phyloP scores from a whole-genome alignment of 2,329 filamentous ascomycete species.

The Cadophora malorum region DNA sequence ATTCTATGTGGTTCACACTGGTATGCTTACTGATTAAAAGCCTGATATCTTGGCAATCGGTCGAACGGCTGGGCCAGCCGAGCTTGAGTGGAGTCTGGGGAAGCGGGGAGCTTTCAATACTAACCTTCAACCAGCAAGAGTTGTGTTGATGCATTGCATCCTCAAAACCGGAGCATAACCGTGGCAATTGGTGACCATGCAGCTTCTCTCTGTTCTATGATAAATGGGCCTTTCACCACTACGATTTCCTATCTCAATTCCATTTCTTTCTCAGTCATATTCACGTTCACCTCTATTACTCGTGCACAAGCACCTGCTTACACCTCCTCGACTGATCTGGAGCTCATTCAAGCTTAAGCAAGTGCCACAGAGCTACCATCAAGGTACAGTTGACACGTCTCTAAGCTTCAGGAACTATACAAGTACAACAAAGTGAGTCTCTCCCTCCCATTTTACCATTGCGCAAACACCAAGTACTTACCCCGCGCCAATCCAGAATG shows the following conservation, averaged over 20 bases:
- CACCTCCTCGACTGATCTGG: not conserved
- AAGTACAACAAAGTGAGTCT: constrained; percentile 7
- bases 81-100: constrained; percentile 10
- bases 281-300: constrained; percentile 6
- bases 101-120: not conserved
- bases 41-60: constrained; percentile 2
- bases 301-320: constrained; percentile 3
- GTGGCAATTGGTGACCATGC: not conserved
- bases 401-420: not conserved
- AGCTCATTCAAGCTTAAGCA: constrained; percentile 15
- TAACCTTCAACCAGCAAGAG: constrained; percentile 5
- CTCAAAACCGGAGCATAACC: constrained; percentile 7
- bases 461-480: not conserved
- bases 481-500: constrained; percentile 33
- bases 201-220: not conserved
- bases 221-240: not conserved
- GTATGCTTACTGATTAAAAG: too few species aligned
- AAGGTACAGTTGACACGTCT: not conserved
- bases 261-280: not conserved
- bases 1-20: too few species aligned
- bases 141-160: constrained; percentile 1
- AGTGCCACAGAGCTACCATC: constrained; percentile 10
- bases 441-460: not conserved
- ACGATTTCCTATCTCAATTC: constrained; percentile 11
- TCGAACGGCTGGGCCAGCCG: not conserved